These are phyloP conservation scores for Thalassiosira delicatula DNA, from an alignment of 352 stramenopile species.

Conservation along the genomic window DNA sequence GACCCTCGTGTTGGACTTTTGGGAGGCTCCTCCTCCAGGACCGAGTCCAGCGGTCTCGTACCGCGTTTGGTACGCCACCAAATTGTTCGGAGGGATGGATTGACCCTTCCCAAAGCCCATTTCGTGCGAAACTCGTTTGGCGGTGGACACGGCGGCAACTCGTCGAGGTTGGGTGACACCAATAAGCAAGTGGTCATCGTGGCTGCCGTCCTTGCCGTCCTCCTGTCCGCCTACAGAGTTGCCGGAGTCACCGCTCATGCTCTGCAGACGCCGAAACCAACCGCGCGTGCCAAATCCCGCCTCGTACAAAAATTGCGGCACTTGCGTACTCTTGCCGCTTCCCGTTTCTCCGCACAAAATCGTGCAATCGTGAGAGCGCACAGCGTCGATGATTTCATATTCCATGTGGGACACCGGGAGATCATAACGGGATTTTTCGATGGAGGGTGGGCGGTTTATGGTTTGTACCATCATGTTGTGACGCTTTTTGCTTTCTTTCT, in stretches of 20 bases:
- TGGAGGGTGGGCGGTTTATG: constrained; percentile 85
- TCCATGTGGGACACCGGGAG: constrained; percentile 97
- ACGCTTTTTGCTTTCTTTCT: constrained; percentile 10
- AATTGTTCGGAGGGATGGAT: constrained; percentile 71
- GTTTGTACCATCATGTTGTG: constrained; percentile 45
- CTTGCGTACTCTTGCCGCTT: constrained; percentile 97
- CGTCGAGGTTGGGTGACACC: constrained; percentile 97
- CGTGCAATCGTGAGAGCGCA: constrained; percentile 94
- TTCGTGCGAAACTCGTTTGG: constrained; percentile 96
- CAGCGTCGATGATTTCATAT: constrained; percentile 98
- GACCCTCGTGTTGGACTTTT: too few relatives aligned
- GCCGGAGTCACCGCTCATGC: background rate
- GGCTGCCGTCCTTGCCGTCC: constrained; percentile 40
- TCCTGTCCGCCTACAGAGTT: too few relatives aligned
- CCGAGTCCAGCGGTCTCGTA: constrained; percentile 95
- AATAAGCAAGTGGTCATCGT: constrained; percentile 82
- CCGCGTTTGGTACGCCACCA: constrained; percentile 97
- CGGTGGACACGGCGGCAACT: constrained; percentile 97
- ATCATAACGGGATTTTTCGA: constrained; percentile 91
- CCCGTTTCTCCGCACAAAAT: constrained; percentile 98
- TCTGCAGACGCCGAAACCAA: constrained; percentile 6
- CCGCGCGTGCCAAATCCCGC: constrained; percentile 64
- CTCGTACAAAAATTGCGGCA: constrained; percentile 98
- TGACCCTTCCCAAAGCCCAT: constrained; percentile 87
- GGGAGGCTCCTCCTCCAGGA: constrained; percentile 88